Conservation (phyloP, 495 filamentous ascomycete species). For the Penicillium longicatenatum region DNA sequence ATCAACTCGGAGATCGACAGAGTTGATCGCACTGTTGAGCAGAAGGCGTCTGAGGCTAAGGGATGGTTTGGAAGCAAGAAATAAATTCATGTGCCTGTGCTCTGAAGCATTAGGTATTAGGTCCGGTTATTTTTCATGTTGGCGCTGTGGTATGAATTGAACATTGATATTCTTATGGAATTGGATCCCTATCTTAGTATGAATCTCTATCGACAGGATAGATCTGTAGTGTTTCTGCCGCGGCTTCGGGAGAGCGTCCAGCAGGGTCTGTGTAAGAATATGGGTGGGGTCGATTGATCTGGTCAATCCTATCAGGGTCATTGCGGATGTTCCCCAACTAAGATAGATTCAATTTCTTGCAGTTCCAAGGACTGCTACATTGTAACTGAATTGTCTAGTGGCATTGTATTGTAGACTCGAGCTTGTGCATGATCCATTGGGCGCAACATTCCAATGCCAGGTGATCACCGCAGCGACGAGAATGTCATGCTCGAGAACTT, state of each 20-base stretch:
- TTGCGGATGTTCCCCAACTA: too few species aligned
- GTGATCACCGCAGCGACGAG: constrained; percentile 38
- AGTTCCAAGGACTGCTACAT: too few species aligned
- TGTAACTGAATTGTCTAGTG: too few species aligned
- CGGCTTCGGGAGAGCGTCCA: too few species aligned
- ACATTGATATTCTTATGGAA: neutral
- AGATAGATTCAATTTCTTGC: too few species aligned
- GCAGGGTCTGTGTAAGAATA: too few species aligned
- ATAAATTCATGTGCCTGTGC: constrained; percentile 30
- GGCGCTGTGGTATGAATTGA: neutral
- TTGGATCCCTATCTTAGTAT: neutral
- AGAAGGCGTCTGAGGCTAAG: constrained; percentile 77
- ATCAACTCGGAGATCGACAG: constrained; percentile 55
- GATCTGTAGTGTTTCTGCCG: neutral
- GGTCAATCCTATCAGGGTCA: too few species aligned
- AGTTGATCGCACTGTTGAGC: constrained; percentile 72
- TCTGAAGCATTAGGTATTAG: too few species aligned
- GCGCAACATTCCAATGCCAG: constrained; percentile 30
- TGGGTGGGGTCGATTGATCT: too few species aligned
- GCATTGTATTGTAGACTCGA: neutral
- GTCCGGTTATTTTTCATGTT: neutral
- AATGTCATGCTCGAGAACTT: constrained; percentile 12
- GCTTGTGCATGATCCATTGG: neutral
- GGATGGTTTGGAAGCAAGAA: constrained; percentile 77
- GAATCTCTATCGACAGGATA: neutral